These are phyloP conservation scores for Penicillium sp. DNA, from an alignment of 2,329 filamentous ascomycete genomes.

Conservation along the genomic window DNA sequence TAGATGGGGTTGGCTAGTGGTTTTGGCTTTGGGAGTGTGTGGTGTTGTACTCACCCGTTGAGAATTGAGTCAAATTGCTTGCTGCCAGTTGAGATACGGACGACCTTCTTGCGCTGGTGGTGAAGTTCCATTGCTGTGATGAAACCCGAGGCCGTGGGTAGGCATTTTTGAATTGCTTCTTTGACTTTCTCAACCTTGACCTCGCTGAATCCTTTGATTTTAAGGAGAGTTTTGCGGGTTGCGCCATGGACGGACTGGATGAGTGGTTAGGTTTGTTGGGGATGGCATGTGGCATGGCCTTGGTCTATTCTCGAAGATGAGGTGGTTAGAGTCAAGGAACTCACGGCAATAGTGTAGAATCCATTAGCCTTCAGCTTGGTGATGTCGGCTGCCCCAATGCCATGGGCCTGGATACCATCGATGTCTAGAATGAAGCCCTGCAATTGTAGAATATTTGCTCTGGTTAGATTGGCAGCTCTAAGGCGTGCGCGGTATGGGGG, in stretches of 20 bases:
- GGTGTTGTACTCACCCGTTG: constrained; percentile 51
- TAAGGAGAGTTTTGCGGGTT: constrained; percentile 59
- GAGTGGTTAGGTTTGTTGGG: background rate
- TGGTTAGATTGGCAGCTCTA: background rate
- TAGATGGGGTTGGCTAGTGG: background rate
- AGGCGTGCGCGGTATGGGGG: background rate
- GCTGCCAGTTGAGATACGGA: constrained; percentile 67
- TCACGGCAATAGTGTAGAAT: constrained; percentile 62
- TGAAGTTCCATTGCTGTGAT: constrained; percentile 65
- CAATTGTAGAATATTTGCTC: constrained; percentile 12
- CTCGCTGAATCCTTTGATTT: constrained; percentile 69
- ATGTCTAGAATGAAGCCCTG: constrained; percentile 63
- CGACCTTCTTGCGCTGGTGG: constrained; percentile 61
- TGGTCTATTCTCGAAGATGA: background rate
- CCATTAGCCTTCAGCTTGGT: constrained; percentile 62
- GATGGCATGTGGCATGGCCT: background rate
- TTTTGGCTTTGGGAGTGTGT: background rate
- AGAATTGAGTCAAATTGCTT: constrained; percentile 65
- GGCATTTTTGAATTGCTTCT: constrained; percentile 62
- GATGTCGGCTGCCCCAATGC: constrained; percentile 65
- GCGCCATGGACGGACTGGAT: constrained; percentile 58
- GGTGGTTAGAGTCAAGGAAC: constrained; percentile 10
- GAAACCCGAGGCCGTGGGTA: constrained; percentile 59
- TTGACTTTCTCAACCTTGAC: constrained; percentile 70
- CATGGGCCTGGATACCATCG: constrained; percentile 64